phyloP scores from a whole-genome alignment of 169 alveolate species.

The Plasmodium coatneyi region DNA sequence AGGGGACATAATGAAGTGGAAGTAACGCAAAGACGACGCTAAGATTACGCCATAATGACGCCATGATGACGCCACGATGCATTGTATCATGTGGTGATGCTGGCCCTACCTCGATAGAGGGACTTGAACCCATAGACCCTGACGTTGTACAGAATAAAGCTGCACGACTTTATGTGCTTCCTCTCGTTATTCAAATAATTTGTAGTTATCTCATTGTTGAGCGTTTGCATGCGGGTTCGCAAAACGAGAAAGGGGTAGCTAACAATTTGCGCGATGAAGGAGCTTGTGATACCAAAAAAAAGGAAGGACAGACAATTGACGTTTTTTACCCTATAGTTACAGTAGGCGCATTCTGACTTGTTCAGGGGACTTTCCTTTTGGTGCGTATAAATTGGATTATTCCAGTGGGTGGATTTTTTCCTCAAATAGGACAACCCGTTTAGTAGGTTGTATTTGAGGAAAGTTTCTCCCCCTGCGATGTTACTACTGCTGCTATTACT shows the following conservation, averaged over 20 bases:
- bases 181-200: slow-evolving; percentile 61
- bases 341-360: slow-evolving; percentile 26
- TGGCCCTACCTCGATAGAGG: slow-evolving; percentile 43
- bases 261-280: slow-evolving; percentile 58
- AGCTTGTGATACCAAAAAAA: slow-evolving; percentile 62
- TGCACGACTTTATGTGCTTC: slow-evolving; percentile 42
- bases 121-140: slow-evolving; percentile 43
- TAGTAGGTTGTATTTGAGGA: neutral
- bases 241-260: slow-evolving; percentile 65
- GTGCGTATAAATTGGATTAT: neutral
- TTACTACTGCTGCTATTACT: neutral
- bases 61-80: neutral
- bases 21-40: neutral
- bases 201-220: slow-evolving; percentile 58
- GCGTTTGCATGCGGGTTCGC: slow-evolving; percentile 64
- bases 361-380: slow-evolving; percentile 17
- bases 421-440: neutral
- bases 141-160: slow-evolving; percentile 57
- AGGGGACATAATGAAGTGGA: neutral
- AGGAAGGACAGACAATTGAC: slow-evolving; percentile 49
- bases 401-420: neutral
- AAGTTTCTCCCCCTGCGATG: neutral
- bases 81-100: neutral
- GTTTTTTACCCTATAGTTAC: slow-evolving; percentile 54
- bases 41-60: neutral